phyloP scores from a whole-genome alignment of 495 filamentous ascomycete species.

The Aspergillus nanangensis region DNA sequence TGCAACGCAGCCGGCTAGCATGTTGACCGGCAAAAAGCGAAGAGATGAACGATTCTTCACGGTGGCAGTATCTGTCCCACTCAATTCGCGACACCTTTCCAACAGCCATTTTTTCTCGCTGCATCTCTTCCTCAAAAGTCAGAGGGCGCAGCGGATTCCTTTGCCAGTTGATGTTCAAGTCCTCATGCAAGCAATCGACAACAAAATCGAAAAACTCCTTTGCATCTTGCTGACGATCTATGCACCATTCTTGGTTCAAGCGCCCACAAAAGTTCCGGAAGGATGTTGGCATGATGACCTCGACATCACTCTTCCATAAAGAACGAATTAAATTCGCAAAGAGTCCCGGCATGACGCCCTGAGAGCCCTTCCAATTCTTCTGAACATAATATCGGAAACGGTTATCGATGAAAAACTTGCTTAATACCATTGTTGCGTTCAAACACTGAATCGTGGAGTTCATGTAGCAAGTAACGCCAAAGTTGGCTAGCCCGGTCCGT shows the following conservation, averaged over 20 bases:
- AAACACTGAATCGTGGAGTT: conserved; percentile 84
- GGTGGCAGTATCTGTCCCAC: conserved; percentile 66
- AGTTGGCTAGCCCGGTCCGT: conserved; percentile 74
- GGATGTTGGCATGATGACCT: conserved; percentile 52
- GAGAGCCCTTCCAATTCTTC: conserved; percentile 66
- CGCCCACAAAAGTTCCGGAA: conserved; percentile 55
- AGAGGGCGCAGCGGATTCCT: conserved; percentile 53
- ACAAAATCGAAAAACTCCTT: conserved; percentile 75
- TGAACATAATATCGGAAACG: conserved; percentile 53
- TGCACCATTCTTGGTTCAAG: conserved; percentile 54
- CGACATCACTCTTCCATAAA: conserved; percentile 65
- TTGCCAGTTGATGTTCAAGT: conserved; percentile 65
- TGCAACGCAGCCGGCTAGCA: conserved; percentile 58
- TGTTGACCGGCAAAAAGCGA: conserved; percentile 71
- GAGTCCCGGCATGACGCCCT: conserved; percentile 73
- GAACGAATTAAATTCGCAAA: conserved; percentile 72
- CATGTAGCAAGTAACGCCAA: conserved; percentile 84
- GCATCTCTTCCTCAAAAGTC: conserved; percentile 57
- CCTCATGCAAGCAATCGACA: conserved; percentile 68
- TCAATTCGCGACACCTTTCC: conserved; percentile 57
- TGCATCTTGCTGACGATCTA: conserved; percentile 69
- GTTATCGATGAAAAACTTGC: conserved; percentile 59
- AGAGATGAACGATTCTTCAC: conserved; percentile 61
- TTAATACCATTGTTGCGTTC: conserved; percentile 67
- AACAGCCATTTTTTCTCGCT: conserved; percentile 58